phyloP scores from a whole-genome alignment of 345 rosid species.

The Gossypium anomalum region DNA sequence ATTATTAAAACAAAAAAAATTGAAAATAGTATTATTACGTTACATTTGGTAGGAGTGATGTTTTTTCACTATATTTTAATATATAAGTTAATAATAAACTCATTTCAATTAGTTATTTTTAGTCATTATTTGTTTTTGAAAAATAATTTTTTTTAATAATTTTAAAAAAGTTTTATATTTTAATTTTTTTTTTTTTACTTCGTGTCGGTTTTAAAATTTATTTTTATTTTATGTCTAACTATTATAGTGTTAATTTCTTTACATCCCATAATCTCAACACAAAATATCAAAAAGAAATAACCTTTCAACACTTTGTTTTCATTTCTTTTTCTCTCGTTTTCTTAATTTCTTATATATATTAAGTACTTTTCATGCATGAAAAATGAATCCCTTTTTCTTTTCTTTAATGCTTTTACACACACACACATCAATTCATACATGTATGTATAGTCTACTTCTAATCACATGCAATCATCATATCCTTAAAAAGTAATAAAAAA shows the following conservation, averaged over 20 bases:
- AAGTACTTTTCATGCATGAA: conserved; percentile 1
- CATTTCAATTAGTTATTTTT: too few species aligned
- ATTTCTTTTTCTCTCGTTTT: neutral
- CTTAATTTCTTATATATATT: neutral
- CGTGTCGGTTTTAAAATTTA: rapidly evolving
- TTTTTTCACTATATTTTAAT: too few species aligned
- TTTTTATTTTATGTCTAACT: too few species aligned
- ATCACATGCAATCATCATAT: conserved; percentile 44
- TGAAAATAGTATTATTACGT: too few species aligned
- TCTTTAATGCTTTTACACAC: conserved; percentile 4
- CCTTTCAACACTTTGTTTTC: too few species aligned
- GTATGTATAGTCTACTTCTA: neutral
- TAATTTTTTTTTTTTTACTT: too few species aligned
- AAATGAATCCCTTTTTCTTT: neutral
- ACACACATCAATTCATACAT: neutral
- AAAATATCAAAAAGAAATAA: neutral
- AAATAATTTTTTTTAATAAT: too few species aligned
- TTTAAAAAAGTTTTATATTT: too few species aligned
- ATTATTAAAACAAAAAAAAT: neutral
- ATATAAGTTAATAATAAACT: too few species aligned
- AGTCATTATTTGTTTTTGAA: too few species aligned
- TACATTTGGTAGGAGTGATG: too few species aligned
- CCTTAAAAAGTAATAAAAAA: conserved; percentile 13
- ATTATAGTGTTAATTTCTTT: neutral
- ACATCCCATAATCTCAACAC: neutral